phyloP scores from a whole-genome alignment of 139 green algal genomes.

The Tetradesmus lagerheimii region DNA sequence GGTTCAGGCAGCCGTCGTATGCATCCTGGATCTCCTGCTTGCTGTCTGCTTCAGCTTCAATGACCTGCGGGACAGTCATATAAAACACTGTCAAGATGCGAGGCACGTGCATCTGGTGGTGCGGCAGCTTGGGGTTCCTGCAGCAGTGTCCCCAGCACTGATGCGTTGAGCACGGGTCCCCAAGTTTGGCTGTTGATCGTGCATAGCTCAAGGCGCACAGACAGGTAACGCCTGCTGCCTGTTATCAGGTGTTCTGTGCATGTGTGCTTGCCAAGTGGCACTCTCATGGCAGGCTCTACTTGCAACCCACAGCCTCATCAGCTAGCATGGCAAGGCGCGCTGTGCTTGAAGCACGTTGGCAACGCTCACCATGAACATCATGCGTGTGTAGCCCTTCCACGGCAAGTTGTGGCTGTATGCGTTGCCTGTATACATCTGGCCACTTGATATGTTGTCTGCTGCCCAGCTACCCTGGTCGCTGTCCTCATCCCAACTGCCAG shows the following conservation, averaged over 20 bases:
- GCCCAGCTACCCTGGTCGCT: background rate
- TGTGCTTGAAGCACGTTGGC: too few relatives aligned
- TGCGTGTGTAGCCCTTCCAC: constrained; percentile 1
- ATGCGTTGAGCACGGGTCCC: too few relatives aligned
- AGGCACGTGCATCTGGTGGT: too few relatives aligned
- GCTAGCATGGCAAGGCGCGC: background rate
- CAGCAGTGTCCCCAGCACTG: too few relatives aligned
- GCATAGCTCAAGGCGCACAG: too few relatives aligned
- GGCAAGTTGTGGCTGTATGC: background rate
- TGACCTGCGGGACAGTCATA: background rate
- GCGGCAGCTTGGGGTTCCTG: too few relatives aligned
- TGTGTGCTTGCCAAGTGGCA: too few relatives aligned
- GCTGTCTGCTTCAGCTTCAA: constrained; percentile 24
- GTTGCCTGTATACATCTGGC: background rate
- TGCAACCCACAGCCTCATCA: background rate
- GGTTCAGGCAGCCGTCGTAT: background rate
- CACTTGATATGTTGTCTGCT: background rate
- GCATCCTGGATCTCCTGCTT: background rate
- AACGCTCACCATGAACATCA: background rate
- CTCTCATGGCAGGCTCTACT: too few relatives aligned
- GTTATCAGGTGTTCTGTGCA: background rate
- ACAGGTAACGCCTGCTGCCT: background rate
- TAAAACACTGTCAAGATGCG: background rate
- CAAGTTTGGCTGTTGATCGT: too few relatives aligned
- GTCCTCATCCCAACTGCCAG: background rate